A percentile compares a stretch with the other conserved stretches of the same genome.
phyloP scores from a whole-genome alignment of 2,329 filamentous ascomycete species.

The Microsporum audouinii region DNA sequence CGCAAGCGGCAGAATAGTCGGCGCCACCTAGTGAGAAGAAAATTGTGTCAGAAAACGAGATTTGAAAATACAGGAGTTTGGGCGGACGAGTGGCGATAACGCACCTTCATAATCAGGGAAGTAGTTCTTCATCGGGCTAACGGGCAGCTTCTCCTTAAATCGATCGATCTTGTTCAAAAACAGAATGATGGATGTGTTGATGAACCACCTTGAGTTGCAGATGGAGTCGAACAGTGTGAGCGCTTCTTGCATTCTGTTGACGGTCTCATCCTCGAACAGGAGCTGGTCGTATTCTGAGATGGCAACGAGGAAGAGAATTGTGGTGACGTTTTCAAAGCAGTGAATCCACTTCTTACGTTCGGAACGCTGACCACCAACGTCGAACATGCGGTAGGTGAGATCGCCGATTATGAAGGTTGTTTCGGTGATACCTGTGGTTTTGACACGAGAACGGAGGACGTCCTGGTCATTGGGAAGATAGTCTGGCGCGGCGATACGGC shows the following conservation, averaged over 20 bases:
- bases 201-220: constrained; percentile 61
- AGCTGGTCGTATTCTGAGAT: constrained; percentile 96
- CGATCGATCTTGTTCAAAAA: constrained; percentile 67
- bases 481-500: constrained; percentile 78
- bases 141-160: constrained; percentile 63
- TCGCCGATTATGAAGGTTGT: constrained; percentile 93
- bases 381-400: constrained; percentile 93
- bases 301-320: constrained; percentile 90
- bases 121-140: constrained; percentile 65
- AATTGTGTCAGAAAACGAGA: constrained; percentile 10
- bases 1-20: constrained; percentile 89
- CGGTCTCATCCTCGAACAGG: constrained; percentile 89
- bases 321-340: constrained; percentile 96
- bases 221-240: constrained; percentile 61
- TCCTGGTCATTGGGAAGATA: constrained; percentile 95
- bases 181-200: constrained; percentile 60
- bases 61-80: constrained; percentile 4
- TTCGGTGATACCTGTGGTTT: constrained; percentile 95
- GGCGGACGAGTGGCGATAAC: constrained; percentile 5
- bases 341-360: constrained; percentile 99
- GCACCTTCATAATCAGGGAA: constrained; percentile 64
- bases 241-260: constrained; percentile 66
- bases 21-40: constrained; percentile 53
- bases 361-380: constrained; percentile 88
- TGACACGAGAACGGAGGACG: constrained; percentile 88